Evolutionary conservation across 2,329 filamentous ascomycete species (phyloP), one percentile per base, ranked within the genome.

Genomic region (Ophiostoma piceae): DNA sequence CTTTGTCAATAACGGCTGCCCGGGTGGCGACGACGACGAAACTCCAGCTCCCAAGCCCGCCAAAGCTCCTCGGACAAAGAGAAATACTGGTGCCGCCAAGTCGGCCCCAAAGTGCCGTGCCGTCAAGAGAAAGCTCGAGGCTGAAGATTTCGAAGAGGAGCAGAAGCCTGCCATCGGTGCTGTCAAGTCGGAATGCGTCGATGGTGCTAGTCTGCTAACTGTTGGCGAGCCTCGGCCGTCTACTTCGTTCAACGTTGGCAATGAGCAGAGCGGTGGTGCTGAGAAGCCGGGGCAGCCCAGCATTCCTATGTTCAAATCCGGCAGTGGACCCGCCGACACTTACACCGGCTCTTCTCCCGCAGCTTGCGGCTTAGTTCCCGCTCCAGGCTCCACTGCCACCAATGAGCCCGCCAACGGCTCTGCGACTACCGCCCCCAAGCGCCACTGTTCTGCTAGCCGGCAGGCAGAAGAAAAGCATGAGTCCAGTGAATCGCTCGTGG

Each of bases 1-100:
- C 11, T 81, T 87, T 5, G 84, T 68, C 11, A 69, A 67, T 11
- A 70, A 37, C 12, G 32, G 19, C 29, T n/a, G 60, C 32, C 29
- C 16, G n/a, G 32, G 60, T 32, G 29, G 4, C 19, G 16, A 8
- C 32, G 32, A 7, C n/a, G 60, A 39, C 60, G 11, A 19, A 35
- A 19, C 19, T 14, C 32, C 29, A 14, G 29, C 7, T n/a, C 3
- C 32, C 60, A 35, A 9, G 14, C 16, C 29, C 12, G n/a, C 29
- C 22, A 22, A 57, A 26, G 22, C 51, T 19, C 14, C 57, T 35
- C 29, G 29, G 60, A 4, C 32, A 35, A n/a, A n/a, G 29, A 64
- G n/a, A 9, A n/a, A 7, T 4, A 57, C 5, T 4, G 14, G 14
- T 9, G 32, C 16, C 14, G n/a, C 19, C 32, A 37, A 39, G 4